Percentiles rank a stretch among this genome's conserved stretches.
Evolutionary conservation across 306 rosid species (phyloP).

Genomic region (Cajanus cajan): DNA sequence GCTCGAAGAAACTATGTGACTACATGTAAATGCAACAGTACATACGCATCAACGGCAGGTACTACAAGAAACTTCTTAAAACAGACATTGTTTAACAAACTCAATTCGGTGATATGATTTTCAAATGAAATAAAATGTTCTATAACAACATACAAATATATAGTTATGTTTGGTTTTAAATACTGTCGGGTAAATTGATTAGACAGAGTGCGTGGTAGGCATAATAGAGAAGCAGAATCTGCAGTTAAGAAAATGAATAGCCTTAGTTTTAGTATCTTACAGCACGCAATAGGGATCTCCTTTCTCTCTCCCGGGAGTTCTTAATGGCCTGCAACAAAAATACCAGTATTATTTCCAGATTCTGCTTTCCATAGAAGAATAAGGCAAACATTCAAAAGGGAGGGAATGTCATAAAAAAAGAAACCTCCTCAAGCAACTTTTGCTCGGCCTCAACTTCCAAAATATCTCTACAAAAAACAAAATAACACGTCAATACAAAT

Average conservation of each 20-base stretch:
- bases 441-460: conserved; percentile 89
- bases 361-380: background rate
- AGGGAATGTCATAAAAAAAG: background rate
- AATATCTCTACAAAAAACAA: conserved; percentile 50
- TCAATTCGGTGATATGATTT: conserved; percentile 16
- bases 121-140: conserved; percentile 1
- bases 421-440: conserved; percentile 83
- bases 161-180: background rate
- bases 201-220: background rate
- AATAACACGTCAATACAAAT: background rate
- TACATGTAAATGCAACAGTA: background rate
- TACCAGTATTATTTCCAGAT: conserved; percentile 16
- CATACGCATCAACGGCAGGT: background rate
- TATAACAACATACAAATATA: background rate
- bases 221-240: background rate
- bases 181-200: background rate
- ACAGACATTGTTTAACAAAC: background rate
- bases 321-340: conserved; percentile 64
- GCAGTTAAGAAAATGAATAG: background rate
- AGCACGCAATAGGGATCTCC: conserved; percentile 71
- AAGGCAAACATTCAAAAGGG: conserved; percentile 10
- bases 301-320: conserved; percentile 82
- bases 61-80: background rate
- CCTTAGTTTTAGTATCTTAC: conserved; percentile 47
- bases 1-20: background rate